phyloP scores from a whole-genome alignment of 116 monocot genomes.

The Thalassia testudinum region DNA sequence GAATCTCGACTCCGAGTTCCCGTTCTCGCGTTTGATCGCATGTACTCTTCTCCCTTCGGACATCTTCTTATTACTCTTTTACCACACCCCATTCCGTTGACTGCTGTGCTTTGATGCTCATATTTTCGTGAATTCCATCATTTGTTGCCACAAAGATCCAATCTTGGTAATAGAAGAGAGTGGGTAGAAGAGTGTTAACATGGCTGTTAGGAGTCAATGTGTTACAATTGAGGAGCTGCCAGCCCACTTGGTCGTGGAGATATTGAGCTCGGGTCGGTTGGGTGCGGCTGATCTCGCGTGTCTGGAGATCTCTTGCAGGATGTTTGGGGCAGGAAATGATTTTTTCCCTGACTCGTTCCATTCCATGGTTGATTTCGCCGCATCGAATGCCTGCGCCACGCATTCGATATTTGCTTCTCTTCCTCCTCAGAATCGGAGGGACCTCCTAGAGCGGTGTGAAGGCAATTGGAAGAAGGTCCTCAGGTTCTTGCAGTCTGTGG shows the following conservation, averaged over 20 bases:
- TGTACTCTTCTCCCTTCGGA: slow-evolving; percentile 44
- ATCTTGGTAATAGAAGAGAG: background rate
- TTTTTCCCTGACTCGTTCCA: slow-evolving; percentile 30
- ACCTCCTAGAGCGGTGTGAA: slow-evolving; percentile 49
- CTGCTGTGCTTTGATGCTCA: background rate
- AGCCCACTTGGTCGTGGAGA: slow-evolving; percentile 64
- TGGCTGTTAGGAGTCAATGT: slow-evolving; percentile 32
- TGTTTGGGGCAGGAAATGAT: slow-evolving; percentile 33
- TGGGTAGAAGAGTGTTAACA: background rate
- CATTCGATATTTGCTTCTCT: slow-evolving; percentile 36
- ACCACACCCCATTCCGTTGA: slow-evolving; percentile 2
- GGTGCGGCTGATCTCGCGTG: slow-evolving; percentile 57
- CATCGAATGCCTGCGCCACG: slow-evolving; percentile 33
- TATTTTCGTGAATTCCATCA: background rate
- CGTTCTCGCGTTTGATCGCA: slow-evolving; percentile 3
- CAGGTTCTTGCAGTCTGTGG: slow-evolving; percentile 79
- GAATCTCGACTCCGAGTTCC: slow-evolving; percentile 9
- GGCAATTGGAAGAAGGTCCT: slow-evolving; percentile 92
- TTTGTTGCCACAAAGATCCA: background rate
- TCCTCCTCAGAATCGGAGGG: slow-evolving; percentile 15
- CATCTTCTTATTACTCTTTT: slow-evolving; percentile 40
- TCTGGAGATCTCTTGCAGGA: slow-evolving; percentile 54
- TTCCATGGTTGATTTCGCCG: slow-evolving; percentile 66
- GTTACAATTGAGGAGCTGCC: slow-evolving; percentile 75
- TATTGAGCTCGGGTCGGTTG: slow-evolving; percentile 63